Evolutionary conservation across 2,329 filamentous ascomycete genomes (phyloP).

Genomic region (Hypoxylon sp.): DNA sequence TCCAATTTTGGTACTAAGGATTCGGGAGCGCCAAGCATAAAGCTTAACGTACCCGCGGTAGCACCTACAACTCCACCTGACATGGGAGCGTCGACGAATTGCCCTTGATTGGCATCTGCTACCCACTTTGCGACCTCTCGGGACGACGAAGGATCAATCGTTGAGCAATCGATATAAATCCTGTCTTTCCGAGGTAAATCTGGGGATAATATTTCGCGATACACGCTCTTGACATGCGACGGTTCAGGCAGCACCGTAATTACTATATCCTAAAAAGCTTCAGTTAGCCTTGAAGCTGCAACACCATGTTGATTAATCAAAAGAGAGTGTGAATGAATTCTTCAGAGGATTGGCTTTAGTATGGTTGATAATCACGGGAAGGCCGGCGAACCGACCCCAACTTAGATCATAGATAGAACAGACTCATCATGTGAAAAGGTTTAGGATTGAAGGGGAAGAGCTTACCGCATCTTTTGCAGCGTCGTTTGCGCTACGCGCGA

Average conservation of each 20-base stretch:
- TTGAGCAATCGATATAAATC: constrained; percentile 95
- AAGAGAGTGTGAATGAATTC: constrained; percentile 42
- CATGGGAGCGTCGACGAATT: constrained; percentile 96
- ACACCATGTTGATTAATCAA: constrained; percentile 14
- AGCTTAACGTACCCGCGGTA: constrained; percentile 87
- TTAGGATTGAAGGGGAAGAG: constrained; percentile 42
- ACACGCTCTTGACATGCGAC: constrained; percentile 87
- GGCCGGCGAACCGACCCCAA: constrained; percentile 72
- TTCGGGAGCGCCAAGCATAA: constrained; percentile 87
- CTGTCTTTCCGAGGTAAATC: constrained; percentile 70
- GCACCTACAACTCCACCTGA: constrained; percentile 96
- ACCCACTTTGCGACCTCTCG: constrained; percentile 81
- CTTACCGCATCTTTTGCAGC: constrained; percentile 68
- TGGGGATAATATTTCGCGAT: constrained; percentile 78
- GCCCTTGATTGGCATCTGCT: constrained; percentile 73
- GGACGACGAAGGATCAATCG: constrained; percentile 92
- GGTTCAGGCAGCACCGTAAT: constrained; percentile 93
- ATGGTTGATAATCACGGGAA: constrained; percentile 73
- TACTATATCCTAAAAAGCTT: constrained; percentile 78
- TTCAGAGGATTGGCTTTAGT: constrained; percentile 84
- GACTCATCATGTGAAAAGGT: constrained; percentile 56
- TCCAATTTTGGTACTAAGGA: constrained; percentile 75
- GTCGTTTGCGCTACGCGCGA: constrained; percentile 63
- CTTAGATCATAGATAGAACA: constrained; percentile 78
- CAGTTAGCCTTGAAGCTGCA: constrained; percentile 37